Percentiles rank a stretch among this genome's conserved stretches.
Evolutionary conservation across 345 rosid species (phyloP).

Genomic region (Ceriops decandra): DNA sequence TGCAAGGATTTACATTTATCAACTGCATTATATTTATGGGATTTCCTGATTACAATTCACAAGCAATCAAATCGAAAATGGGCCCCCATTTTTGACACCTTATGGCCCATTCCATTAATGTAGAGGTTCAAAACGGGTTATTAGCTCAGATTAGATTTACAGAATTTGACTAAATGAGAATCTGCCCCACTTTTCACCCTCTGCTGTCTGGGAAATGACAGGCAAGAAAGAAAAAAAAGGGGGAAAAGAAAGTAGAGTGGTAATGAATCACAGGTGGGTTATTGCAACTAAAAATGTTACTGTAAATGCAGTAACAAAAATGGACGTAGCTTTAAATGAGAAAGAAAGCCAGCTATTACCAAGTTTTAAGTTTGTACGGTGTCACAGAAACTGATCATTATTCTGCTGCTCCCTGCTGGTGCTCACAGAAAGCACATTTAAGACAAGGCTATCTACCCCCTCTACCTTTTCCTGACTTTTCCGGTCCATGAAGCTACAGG

Average conservation of each 20-base stretch:
- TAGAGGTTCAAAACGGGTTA: slow-evolving; percentile 11
- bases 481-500: slow-evolving; percentile 16
- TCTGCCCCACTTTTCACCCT: slow-evolving; percentile 20
- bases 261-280: background rate
- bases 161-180: slow-evolving; percentile 27
- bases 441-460: slow-evolving; percentile 22
- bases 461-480: slow-evolving; percentile 19
- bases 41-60: background rate
- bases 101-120: slow-evolving; percentile 27
- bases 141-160: slow-evolving; percentile 20
- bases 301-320: slow-evolving; percentile 20
- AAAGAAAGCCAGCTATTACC: background rate
- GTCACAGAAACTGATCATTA: background rate
- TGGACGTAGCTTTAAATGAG: slow-evolving; percentile 29
- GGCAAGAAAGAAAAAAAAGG: background rate
- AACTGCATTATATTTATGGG: background rate
- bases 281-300: slow-evolving; percentile 6
- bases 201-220: background rate
- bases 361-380: slow-evolving; percentile 1
- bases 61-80: slow-evolving; percentile 26
- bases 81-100: slow-evolving; percentile 24
- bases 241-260: background rate
- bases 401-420: too few relatives aligned
- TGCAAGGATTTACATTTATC: too few relatives aligned
- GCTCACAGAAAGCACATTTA: slow-evolving; percentile 20